These are phyloP conservation scores for Pseudogymnoascus sp. DNA, from an alignment of 2,329 filamentous ascomycete genomes.

Conservation along the genomic window DNA sequence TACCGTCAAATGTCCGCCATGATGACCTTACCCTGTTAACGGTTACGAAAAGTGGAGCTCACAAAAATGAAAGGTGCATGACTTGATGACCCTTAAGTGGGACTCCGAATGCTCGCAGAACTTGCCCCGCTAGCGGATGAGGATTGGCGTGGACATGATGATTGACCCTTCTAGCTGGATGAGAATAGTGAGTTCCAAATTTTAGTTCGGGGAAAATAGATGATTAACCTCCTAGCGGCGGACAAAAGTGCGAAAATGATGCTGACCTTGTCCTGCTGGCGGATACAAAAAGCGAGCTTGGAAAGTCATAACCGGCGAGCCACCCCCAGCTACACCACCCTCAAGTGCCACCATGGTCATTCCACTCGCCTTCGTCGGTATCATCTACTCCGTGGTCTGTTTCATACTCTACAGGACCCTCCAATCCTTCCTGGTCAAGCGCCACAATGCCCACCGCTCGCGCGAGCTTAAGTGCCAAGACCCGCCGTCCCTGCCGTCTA, in stretches of 20 bases:
- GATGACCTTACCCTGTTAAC: too few species aligned
- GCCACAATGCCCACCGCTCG: slow-evolving; percentile 19
- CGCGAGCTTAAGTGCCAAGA: slow-evolving; percentile 23
- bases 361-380: slow-evolving; percentile 2
- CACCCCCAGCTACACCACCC: background rate
- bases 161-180: too few species aligned
- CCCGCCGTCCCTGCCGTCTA: slow-evolving; percentile 19
- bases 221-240: too few species aligned
- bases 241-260: background rate
- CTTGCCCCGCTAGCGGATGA: too few species aligned
- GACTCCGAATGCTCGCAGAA: too few species aligned
- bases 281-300: background rate
- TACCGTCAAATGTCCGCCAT: too few species aligned
- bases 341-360: slow-evolving; percentile 9
- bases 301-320: background rate
- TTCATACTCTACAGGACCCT: slow-evolving; percentile 19
- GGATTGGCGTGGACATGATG: too few species aligned
- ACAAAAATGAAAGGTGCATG: too few species aligned
- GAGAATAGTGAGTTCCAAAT: too few species aligned
- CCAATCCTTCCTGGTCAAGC: slow-evolving; percentile 15
- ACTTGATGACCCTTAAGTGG: too few species aligned
- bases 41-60: too few species aligned
- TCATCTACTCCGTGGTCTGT: slow-evolving; percentile 11
- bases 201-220: too few species aligned
- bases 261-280: background rate